Evolutionary conservation across 2,329 filamentous ascomycete genomes (phyloP).

Genomic region (Bipolaris bicolor): DNA sequence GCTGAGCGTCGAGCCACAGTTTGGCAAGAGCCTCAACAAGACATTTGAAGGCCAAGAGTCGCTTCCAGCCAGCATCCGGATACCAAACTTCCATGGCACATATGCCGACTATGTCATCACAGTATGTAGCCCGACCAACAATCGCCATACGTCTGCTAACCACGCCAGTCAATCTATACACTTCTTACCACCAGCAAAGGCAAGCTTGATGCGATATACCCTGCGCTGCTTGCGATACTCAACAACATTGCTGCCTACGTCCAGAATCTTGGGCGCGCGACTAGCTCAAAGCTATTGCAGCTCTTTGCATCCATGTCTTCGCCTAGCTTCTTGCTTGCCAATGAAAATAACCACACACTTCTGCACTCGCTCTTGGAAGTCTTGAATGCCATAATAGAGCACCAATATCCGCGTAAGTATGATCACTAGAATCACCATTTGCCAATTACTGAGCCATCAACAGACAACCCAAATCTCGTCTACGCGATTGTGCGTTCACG

Average conservation of each 20-base stretch:
- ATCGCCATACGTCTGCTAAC: conserved; percentile 28
- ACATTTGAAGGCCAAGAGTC: conserved; percentile 87
- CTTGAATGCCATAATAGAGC: conserved; percentile 87
- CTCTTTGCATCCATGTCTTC: conserved; percentile 92
- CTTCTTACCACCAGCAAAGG: conserved; percentile 92
- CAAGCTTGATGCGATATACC: conserved; percentile 88
- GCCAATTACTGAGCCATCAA: conserved; percentile 21
- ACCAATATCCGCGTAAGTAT: conserved; percentile 76
- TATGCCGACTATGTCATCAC: conserved; percentile 95
- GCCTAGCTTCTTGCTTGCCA: conserved; percentile 87
- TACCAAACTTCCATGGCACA: conserved; percentile 83
- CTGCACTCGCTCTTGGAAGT: conserved; percentile 84
- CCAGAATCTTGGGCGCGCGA: conserved; percentile 73
- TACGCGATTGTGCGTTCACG: conserved; percentile 79
- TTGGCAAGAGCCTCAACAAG: conserved; percentile 89
- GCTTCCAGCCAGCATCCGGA: conserved; percentile 78
- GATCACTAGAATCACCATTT: not conserved
- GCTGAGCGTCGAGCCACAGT: conserved; percentile 88
- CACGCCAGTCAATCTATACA: conserved; percentile 78
- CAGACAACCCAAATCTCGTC: conserved; percentile 81
- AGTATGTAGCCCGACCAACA: conserved; percentile 55
- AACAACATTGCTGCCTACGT: conserved; percentile 91
- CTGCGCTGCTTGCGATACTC: conserved; percentile 87
- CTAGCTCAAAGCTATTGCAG: conserved; percentile 83
- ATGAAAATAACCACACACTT: conserved; percentile 86